Evolutionary conservation across 805 yeast genomes (phyloP).

Genomic region (Saccharomycopsis oosterbeekiorum): DNA sequence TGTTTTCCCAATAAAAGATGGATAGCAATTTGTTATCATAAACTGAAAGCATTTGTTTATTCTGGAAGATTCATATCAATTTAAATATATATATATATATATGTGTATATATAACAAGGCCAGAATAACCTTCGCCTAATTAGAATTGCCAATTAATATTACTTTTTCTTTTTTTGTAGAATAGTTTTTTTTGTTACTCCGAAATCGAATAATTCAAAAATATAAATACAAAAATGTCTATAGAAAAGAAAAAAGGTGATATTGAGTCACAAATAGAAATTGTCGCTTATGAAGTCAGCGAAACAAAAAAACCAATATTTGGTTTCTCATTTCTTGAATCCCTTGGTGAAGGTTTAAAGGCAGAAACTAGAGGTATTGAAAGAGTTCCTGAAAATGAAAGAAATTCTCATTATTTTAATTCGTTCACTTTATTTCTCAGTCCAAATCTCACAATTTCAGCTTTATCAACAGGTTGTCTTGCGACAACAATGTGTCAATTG

Average conservation of each 20-base stretch:
- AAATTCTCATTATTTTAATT: conserved; percentile 53
- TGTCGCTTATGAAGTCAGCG: neutral
- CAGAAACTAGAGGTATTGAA: conserved; percentile 71
- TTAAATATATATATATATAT: too few species aligned
- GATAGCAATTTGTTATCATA: neutral
- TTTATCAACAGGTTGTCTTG: conserved; percentile 64
- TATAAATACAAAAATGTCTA: neutral
- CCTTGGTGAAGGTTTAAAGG: conserved; percentile 21
- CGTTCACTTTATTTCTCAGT: conserved; percentile 85
- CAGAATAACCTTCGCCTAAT: too few species aligned
- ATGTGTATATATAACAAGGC: too few species aligned
- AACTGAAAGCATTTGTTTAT: too few species aligned
- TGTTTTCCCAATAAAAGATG: neutral
- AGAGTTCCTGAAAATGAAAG: conserved; percentile 72
- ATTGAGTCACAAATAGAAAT: conserved; percentile 5
- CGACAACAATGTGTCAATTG: conserved; percentile 52
- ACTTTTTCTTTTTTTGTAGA: too few species aligned
- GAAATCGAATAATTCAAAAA: neutral
- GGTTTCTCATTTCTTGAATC: conserved; percentile 1
- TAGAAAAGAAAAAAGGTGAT: conserved; percentile 3
- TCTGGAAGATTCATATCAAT: too few species aligned
- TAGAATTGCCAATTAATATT: too few species aligned
- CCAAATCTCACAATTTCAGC: conserved; percentile 85
- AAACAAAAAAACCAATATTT: neutral
- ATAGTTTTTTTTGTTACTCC: too few species aligned